phyloP scores from a whole-genome alignment of 768 basidiomycete genomes.

The Suillus weaverae region DNA sequence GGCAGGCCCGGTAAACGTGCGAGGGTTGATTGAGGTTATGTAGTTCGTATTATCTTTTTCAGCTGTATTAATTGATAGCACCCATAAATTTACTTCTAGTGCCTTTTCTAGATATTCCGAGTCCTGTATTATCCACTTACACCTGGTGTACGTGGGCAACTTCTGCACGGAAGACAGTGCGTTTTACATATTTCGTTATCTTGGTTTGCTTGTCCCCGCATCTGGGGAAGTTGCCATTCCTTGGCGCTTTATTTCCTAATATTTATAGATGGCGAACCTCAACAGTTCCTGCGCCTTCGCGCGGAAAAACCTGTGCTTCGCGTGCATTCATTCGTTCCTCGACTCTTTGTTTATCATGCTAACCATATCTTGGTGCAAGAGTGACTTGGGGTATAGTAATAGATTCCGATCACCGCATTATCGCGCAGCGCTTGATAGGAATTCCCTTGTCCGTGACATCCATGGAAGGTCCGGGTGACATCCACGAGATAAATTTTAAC shows the following conservation, averaged over 20 bases:
- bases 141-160: neutral
- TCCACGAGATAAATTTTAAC: neutral
- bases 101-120: neutral
- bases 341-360: neutral
- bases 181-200: neutral
- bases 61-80: conserved; percentile 9
- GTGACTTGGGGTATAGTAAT: neutral
- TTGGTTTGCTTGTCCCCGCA: neutral
- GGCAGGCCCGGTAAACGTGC: conserved; percentile 31
- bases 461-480: neutral
- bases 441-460: neutral
- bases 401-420: neutral
- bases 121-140: neutral
- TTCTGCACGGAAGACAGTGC: neutral
- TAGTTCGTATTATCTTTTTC: conserved; percentile 8
- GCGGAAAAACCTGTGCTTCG: neutral
- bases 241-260: neutral
- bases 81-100: conserved; percentile 1
- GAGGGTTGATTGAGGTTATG: conserved; percentile 29
- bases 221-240: neutral
- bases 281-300: neutral
- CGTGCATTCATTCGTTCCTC: neutral
- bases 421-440: neutral
- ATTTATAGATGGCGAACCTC: neutral
- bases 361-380: neutral